phyloP scores from a whole-genome alignment of 208 protist genomes.

The Acanthamoeba triangularis region DNA sequence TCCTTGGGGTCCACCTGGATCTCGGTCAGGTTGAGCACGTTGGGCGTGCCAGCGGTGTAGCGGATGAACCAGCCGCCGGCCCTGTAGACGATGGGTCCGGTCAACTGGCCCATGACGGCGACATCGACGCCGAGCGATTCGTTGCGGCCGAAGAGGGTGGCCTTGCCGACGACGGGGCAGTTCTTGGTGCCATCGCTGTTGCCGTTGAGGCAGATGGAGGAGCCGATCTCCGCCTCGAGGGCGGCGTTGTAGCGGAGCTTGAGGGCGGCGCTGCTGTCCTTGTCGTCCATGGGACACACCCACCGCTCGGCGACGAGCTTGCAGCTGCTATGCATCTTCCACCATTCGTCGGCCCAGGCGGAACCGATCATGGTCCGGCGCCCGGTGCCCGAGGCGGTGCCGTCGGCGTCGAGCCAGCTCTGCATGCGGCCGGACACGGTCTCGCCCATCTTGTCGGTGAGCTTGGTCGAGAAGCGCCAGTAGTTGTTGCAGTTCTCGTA shows the following conservation, averaged over 20 bases:
- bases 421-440: conserved; percentile 24
- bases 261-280: conserved; percentile 24
- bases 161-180: conserved; percentile 15
- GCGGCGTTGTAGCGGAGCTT: neutral
- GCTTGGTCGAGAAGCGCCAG: neutral
- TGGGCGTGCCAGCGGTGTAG: conserved; percentile 41
- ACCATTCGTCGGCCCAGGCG: neutral
- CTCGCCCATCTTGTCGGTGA: neutral
- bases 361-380: conserved; percentile 1
- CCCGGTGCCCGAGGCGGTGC: neutral
- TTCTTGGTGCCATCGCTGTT: neutral
- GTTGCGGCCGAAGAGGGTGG: neutral
- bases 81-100: neutral
- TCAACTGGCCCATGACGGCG: neutral
- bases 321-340: conserved; percentile 19
- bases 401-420: conserved; percentile 47
- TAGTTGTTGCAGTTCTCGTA: conserved; percentile 11
- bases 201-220: neutral
- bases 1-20: conserved; percentile 34
- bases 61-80: neutral
- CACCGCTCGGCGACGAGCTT: neutral
- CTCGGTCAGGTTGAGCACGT: neutral
- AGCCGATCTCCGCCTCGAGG: neutral
- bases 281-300: neutral
- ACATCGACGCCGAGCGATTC: conserved; percentile 14